These are phyloP conservation scores for Nelumbo lutea DNA, from an alignment of 164 flowering plant genomes.

Conservation along the genomic window DNA sequence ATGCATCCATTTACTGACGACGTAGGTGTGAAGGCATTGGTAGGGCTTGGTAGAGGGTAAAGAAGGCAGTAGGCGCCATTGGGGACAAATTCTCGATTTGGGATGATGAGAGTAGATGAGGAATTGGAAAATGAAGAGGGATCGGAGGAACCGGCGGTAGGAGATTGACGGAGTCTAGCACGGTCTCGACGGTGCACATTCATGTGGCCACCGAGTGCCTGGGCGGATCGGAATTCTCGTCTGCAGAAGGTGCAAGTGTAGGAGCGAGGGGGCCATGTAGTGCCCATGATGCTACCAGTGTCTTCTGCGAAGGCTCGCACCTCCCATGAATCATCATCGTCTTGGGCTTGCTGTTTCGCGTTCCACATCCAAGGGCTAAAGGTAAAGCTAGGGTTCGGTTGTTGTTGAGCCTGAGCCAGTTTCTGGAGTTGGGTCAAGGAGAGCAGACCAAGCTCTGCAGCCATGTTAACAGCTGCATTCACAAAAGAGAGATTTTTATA, in stretches of 20 bases:
- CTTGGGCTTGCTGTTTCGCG: slow-evolving; percentile 17
- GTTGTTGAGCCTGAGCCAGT: slow-evolving; percentile 21
- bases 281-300: slow-evolving; percentile 46
- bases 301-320: slow-evolving; percentile 74
- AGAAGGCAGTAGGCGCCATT: slow-evolving; percentile 44
- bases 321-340: slow-evolving; percentile 74
- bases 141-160: slow-evolving; percentile 17
- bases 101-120: slow-evolving; percentile 34
- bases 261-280: slow-evolving; percentile 84
- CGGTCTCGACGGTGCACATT: slow-evolving; percentile 89
- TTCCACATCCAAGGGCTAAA: slow-evolving; percentile 51
- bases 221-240: slow-evolving; percentile 79
- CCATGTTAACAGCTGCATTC: slow-evolving; percentile 32
- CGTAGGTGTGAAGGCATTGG: slow-evolving; percentile 16
- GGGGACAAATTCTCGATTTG: slow-evolving; percentile 40
- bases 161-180: slow-evolving; percentile 51
- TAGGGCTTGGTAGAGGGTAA: slow-evolving; percentile 44
- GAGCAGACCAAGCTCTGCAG: slow-evolving; percentile 38
- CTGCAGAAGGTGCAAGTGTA: slow-evolving; percentile 76
- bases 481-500: slow-evolving; percentile 7
- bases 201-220: slow-evolving; percentile 92
- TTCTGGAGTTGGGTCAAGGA: slow-evolving; percentile 31
- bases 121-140: slow-evolving; percentile 21
- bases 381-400: slow-evolving; percentile 17
- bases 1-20: slow-evolving; percentile 18